phyloP scores from a whole-genome alignment of 2,329 filamentous ascomycete species.

The Colletotrichum lupini region DNA sequence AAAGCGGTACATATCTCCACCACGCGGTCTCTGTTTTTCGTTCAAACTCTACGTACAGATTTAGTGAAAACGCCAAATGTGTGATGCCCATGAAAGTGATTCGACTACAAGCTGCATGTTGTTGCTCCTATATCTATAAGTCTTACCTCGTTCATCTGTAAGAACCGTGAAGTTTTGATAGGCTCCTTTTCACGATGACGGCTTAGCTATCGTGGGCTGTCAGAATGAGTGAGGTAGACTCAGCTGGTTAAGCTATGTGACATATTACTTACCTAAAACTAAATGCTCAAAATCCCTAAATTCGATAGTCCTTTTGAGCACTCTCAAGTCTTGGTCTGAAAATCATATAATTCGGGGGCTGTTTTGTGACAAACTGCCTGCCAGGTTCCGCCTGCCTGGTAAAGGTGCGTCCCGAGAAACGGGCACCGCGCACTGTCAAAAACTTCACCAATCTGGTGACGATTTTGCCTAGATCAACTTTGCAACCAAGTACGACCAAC shows the following conservation, averaged over 20 bases:
- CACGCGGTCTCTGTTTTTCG: conserved; percentile 27
- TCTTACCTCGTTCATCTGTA: background rate
- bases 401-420: background rate
- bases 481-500: background rate
- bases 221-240: too few relatives aligned
- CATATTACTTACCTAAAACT: background rate
- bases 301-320: background rate
- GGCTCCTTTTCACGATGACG: background rate
- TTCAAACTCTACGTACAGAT: background rate
- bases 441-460: conserved; percentile 1
- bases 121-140: background rate
- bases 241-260: background rate
- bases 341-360: background rate
- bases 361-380: background rate
- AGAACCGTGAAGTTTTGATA: background rate
- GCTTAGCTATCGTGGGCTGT: too few relatives aligned
- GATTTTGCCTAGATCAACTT: background rate
- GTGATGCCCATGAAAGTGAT: background rate
- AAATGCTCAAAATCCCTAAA: background rate
- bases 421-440: conserved; percentile 9
- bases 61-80: background rate
- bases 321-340: background rate
- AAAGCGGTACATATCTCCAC: conserved; percentile 42
- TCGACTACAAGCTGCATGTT: background rate
- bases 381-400: conserved; percentile 3